Base-by-base conservation (phyloP, 495 filamentous ascomycete genomes). In the Achaetomiella virescens region DNA sequence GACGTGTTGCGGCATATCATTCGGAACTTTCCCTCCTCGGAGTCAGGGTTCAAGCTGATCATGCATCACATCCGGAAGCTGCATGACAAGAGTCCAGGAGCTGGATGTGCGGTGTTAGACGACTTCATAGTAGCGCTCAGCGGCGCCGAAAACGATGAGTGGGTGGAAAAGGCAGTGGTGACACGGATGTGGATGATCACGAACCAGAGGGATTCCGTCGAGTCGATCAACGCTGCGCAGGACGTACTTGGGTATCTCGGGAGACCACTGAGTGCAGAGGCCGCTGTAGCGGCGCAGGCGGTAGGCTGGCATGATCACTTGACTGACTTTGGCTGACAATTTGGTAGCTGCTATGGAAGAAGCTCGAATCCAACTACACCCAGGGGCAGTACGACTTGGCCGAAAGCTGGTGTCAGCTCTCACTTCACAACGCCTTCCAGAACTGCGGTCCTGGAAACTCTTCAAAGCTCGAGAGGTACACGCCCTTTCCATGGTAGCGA, bases 321-420 rank as follows among this genome's bases (percentile, higher is more conserved):
- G 17, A 20, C 0, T 10, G 20, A 17, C 25, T 25, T 14, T 10
- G 18, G 8, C 58, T 60, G 35, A 60, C 21, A 12, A 20, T 17
- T n/a, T n/a, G 31, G 1, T 41, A 91, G 83, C 71, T 93, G 11
- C 72, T 95, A 24, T 93, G 89, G 88, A 95, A 89, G 66, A 75
- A 76, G 41, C 72, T 88, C 27, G 86, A 90, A 35, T 67, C 73
- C 4, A 73, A 74, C 21, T 81, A 80, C 55, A 72, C 64, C 12
- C 74, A 80, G 37, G 71, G 75, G 0, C 71, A 81, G 27, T 79
- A 78, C 52, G 75, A 78, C 15, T 52, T 72, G 24, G 78, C 85
- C 2, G 79, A 86, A 60, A 69, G 69, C 51, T 96, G 89, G 91
- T 93, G 89, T 64, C 73, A 63, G 17, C 67, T 93, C 17, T 81